Base-by-base conservation (phyloP, 768 basidiomycete species). In the Sarcodon aspratus region DNA sequence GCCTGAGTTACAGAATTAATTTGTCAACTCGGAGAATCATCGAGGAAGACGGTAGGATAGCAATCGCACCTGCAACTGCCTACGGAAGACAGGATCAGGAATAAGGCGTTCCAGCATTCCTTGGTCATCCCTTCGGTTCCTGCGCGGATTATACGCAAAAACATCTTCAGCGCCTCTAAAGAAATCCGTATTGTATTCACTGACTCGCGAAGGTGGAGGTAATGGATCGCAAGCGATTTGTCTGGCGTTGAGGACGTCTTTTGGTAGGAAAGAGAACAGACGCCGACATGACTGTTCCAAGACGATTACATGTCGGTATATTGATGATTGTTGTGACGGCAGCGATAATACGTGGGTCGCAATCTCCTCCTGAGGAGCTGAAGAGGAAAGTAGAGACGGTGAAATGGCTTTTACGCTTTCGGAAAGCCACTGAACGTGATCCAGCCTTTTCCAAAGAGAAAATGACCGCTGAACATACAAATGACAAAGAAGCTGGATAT, bases 151-250 rank as follows among this genome's bases (percentile, higher is more conserved):
- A 42, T 58, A 46, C 15, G 68, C 60, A 45, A 75, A 69, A 12
- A 69, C 57, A 53, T 83, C 80, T 46, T 81, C 80, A 3, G 72
- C 67, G 1, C 78, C 77, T 12, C 63, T 66, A 67, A 97, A 94
- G 65, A 93, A 96, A n/a, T 62, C 62, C 3, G 73, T 66, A 52
- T 91, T 73, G 64, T 96, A 96, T 36, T 57, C 60, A 33, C 72
- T 83, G 2, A 79, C 57, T 2, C 74, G 65, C 1, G 74, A 72
- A 6, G 65, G 66, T 0, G 94, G 93, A 0, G 94, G 91, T 2
- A 95, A 68, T 0, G 94, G 93, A 59, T 97, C 95, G 55, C 84
- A 96, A 8, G 83, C 79, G 52, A 88, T 68, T 6, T 78, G 72
- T 48, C 78, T 75, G 10, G 64, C 67, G 5, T 70, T 65, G 10